phyloP scores from a whole-genome alignment of 148 eudicot genomes.

The Silene uniflora region DNA sequence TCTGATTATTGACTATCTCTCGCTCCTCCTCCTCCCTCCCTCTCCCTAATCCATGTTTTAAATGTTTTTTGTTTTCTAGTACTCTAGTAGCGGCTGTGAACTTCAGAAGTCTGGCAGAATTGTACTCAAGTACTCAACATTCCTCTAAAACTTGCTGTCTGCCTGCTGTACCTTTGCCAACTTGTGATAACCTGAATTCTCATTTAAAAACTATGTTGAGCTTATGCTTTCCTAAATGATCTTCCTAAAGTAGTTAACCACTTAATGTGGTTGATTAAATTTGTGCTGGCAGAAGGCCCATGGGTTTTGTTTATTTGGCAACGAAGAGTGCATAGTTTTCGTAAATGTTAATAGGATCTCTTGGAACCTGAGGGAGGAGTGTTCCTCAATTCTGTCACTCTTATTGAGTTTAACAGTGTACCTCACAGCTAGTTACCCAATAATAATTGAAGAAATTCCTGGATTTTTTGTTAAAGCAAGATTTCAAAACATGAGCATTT shows the following conservation, averaged over 20 bases:
- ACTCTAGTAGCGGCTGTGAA: constrained; percentile 1
- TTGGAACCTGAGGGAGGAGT: neutral
- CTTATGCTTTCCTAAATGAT: neutral
- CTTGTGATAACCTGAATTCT: neutral
- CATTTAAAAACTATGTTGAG: neutral
- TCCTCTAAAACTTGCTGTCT: neutral
- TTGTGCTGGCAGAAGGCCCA: no score
- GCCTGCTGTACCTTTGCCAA: neutral
- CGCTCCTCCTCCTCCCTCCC: neutral
- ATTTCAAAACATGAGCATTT: no score
- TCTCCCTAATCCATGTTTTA: constrained; percentile 4
- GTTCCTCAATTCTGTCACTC: neutral
- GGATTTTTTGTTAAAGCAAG: no score
- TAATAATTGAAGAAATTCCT: no score
- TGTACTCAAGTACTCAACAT: constrained; percentile 1
- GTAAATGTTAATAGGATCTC: neutral
- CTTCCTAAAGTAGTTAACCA: neutral
- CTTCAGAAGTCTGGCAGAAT: neutral
- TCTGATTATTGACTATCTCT: constrained; percentile 1
- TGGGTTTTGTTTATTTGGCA: no score
- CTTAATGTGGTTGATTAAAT: neutral
- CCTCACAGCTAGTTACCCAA: no score
- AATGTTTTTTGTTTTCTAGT: constrained; percentile 15
- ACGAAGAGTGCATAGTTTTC: no score
- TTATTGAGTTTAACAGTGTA: neutral